Evolutionary conservation across 179 eudicot genomes (phyloP), one percentile per base, ranked within the genome.

Genomic region (Heliamphora pulchella): DNA sequence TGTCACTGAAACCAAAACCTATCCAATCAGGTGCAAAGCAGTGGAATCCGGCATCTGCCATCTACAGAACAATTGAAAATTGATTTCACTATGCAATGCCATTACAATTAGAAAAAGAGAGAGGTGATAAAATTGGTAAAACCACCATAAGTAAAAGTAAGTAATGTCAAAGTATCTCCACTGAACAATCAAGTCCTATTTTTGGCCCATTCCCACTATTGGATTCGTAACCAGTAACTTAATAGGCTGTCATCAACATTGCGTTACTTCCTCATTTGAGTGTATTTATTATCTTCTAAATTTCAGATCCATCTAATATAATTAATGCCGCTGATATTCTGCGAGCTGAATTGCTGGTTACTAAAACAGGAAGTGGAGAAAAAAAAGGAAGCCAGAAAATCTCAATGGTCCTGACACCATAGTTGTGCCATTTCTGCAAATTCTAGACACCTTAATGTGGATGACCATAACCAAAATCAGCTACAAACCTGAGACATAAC

Each of bases 21-120:
- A 96, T 87, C 99, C 99, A 96, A 81, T 96, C 99, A 80, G 99
- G 99, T 82, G 99, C 99, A 84, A 90, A 81, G 87, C 99, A 96
- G 86, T 88, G 98, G 84, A 88, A 96, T 81, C 98, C 99, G 81
- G 87, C 77, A 87, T 94, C 97, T 79, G 98, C 88, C 99, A 96
- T 82, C 99, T 96, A 78, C 76, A 67, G 58, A 86, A 65, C 47
- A 8, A 78, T 72, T 2, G 65, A 18, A 58, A 71, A 63, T 20
- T 72, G n/a, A 51, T 13, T 43, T 86, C 67, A 84, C 57, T 9
- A 51, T 55, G 80, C 72, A 68, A n/a, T 6, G 61, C 18, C 57
- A 31, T 31, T 31, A 31, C 31, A 31, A 31, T 50, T 39, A 41
- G 77, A 62, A 64, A 15, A 47, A 13, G 1, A 39, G 44, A 65